Evolutionary conservation across 2,329 filamentous ascomycete species (phyloP), one percentile per base, ranked within the genome.

Genomic region (Zymoseptoria brevis): DNA sequence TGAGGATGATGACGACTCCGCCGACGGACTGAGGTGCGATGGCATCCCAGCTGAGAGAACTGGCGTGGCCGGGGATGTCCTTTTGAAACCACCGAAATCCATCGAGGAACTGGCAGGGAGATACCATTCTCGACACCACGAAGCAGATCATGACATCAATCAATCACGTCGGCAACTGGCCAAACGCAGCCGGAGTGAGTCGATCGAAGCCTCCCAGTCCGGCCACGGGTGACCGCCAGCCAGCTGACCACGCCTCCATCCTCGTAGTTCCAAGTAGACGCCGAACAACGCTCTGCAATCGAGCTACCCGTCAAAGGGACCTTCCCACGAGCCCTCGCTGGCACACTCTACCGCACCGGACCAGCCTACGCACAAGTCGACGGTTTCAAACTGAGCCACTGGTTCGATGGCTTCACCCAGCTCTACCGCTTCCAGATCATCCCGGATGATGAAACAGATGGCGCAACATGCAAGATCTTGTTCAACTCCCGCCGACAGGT

Each of bases 401-500:
- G 89, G 89, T 94, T 94, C 65, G 89, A 94, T 69, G 87, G 87
- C 4, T 84, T 90, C 59, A 81, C 84, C 2, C 82, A 88, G 58
- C 78, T 84, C 1, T 88, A 93, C 73, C 84, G 83, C 30, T 93
- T 93, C 69, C 80, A 89, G 58, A 87, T 92, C 49, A 66, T 83
- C 3, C 70, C 80, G 0, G 66, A 73, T 4, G 66, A 69, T 0
- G 57, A 74, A 13, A 13, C 67, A 6, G 8, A 35, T 22, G 55
- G 52, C 19, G 48, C 55, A 7, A 54, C 49, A 22, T 26, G 35
- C 8, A 74, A 76, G 35, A 87, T 92, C 2, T 75, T 80, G n/a
- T 93, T 93, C 72, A 86, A 86, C 5, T 93, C 89, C 1, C 80
- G 87, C 8, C 80, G 83, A 21, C 87, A 87, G 56, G 83, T 83